These are phyloP conservation scores for Arabidopsis lyrata DNA, from an alignment of 441 rosid species.

Conservation along the genomic window DNA sequence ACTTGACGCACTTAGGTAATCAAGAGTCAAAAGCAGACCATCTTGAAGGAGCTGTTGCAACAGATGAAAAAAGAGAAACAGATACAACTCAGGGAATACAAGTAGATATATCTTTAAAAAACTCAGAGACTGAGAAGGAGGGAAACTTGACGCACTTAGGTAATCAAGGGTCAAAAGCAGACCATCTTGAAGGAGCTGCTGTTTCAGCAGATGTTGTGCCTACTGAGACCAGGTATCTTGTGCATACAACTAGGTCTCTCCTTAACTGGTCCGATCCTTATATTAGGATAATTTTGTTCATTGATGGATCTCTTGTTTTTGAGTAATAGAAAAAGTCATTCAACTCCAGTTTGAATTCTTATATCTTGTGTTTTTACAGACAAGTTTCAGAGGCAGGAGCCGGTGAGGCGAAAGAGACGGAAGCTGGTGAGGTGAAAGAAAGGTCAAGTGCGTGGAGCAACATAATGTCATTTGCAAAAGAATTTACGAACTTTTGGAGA, in stretches of 20 bases:
- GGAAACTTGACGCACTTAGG: slow-evolving; percentile 6
- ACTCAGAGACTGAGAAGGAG: slow-evolving; percentile 11
- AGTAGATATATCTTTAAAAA: neutral
- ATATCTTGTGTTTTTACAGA: slow-evolving; percentile 24
- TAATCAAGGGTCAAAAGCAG: slow-evolving; percentile 31
- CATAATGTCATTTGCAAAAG: slow-evolving; percentile 33
- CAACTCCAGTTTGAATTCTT: slow-evolving; percentile 7
- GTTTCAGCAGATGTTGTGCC: slow-evolving; percentile 26
- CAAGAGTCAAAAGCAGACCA: slow-evolving; percentile 31
- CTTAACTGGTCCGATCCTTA: slow-evolving; percentile 6
- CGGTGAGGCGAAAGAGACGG: slow-evolving; percentile 2
- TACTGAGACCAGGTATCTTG: slow-evolving; percentile 35
- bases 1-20: slow-evolving; percentile 18
- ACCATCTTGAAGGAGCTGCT: slow-evolving; percentile 17
- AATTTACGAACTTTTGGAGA: slow-evolving; percentile 35
- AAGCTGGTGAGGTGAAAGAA: slow-evolving; percentile 3
- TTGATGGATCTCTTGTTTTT: slow-evolving; percentile 18
- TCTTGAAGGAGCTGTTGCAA: neutral
- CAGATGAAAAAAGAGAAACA: neutral
- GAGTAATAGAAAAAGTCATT: slow-evolving; percentile 1
- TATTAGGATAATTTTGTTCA: neutral
- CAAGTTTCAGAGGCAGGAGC: slow-evolving; percentile 12
- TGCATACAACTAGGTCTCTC: slow-evolving; percentile 14
- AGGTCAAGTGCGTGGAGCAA: slow-evolving; percentile 38
- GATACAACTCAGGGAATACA: neutral